Evolutionary conservation across 805 yeast genomes (phyloP).

Genomic region (Candida tibetensis): DNA sequence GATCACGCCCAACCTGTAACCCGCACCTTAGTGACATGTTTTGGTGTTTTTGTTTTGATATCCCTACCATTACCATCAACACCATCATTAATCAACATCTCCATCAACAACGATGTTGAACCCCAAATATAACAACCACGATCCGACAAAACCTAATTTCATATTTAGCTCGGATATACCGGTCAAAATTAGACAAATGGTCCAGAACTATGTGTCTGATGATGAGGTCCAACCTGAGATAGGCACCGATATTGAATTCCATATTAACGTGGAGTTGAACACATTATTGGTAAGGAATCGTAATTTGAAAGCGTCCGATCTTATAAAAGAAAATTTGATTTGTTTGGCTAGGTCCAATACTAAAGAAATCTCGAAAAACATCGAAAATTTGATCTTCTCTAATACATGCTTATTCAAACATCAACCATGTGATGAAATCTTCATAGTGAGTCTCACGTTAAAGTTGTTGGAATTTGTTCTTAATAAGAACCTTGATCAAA

Average conservation of each 20-base stretch:
- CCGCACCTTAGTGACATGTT: too few relatives aligned
- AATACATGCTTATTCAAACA: neutral
- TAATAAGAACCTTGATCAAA: conserved; percentile 12
- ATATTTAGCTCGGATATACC: conserved; percentile 37
- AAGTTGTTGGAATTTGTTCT: conserved; percentile 21
- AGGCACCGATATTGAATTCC: conserved; percentile 5
- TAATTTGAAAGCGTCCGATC: conserved; percentile 28
- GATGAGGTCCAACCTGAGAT: neutral
- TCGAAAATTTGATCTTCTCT: conserved; percentile 4
- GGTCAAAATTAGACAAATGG: conserved; percentile 16
- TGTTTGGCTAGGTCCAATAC: conserved; percentile 26
- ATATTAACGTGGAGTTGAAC: conserved; percentile 34
- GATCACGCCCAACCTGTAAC: too few relatives aligned
- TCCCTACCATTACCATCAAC: too few relatives aligned
- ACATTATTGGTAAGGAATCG: conserved; percentile 30
- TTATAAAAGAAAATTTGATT: conserved; percentile 33
- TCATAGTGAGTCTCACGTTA: conserved; percentile 31
- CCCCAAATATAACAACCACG: conserved; percentile 13
- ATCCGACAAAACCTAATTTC: conserved; percentile 36
- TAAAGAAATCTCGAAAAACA: neutral
- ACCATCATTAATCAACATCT: neutral
- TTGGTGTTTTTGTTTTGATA: conserved; percentile 2
- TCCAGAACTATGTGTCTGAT: neutral
- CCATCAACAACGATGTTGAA: conserved; percentile 2
- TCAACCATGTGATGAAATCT: conserved; percentile 24